Base-by-base conservation (phyloP, 2,329 filamentous ascomycete genomes). In the Stagonosporopsis cucurbitacearum region DNA sequence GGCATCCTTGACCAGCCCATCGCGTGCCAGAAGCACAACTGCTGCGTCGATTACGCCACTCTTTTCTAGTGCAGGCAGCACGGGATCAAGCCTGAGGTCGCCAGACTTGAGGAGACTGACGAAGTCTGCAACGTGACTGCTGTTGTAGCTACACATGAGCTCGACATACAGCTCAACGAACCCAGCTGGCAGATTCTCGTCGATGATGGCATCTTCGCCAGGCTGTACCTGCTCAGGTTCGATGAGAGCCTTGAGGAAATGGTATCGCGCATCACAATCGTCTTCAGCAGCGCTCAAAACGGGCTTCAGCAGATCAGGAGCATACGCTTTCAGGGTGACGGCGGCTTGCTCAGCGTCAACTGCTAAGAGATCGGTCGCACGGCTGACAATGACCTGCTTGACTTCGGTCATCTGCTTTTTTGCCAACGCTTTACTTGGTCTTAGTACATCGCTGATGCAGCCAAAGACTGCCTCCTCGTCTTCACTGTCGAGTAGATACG, bases 41-140 rank as follows among this genome's bases (percentile, higher is more conserved):
- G 92, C 94, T 4, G 93, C 96, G 78, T 99, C 95, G 41, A 99
- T 86, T 5, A 95, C 91, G 1, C 93, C 93, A 37, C 88, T 92
- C 59, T 89, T 86, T 75, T 99, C 96, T 82, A 99, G 92, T 0
- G 88, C 88, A 4, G 93, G 92, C 7, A 99, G 81, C 1, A 99
- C 82, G 48, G 87, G 84, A 12, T 95, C 90, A 0, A 99, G 82
- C 22, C 87, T 84, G 25, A 99, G 78, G 70, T 97, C 88, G 11
- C 89, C 87, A 3, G 88, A 87, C 64, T 92, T 90, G 2, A 96
- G 81, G 1, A 85, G 73, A 33, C 89, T 87, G 25, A 98, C 85
- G 72, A 95, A 99, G 51, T 92, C 88, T 2, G 91, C 90, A 2
- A 99, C 94, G 66, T 93, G 91, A 0, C 83, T 78, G 3, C 92